phyloP scores from a whole-genome alignment of 495 filamentous ascomycete species.

The Tetracladium setigerum region DNA sequence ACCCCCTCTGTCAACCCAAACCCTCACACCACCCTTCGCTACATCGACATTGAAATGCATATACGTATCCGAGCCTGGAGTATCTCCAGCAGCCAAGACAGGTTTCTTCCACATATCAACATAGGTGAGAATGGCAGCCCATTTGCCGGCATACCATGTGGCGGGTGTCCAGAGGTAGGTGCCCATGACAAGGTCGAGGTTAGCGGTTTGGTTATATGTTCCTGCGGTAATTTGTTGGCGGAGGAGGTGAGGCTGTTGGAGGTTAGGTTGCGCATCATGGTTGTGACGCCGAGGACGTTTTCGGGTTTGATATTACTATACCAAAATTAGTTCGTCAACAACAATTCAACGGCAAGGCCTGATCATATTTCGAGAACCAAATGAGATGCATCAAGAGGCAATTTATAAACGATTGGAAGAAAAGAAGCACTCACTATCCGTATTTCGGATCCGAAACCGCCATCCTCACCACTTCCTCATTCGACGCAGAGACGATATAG shows the following conservation, averaged over 20 bases:
- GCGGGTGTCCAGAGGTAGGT: background rate
- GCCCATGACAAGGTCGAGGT: conserved; percentile 5
- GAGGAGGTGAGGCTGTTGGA: background rate
- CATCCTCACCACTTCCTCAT: conserved; percentile 2
- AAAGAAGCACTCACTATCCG: background rate
- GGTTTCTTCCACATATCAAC: conserved; percentile 15
- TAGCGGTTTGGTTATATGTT: background rate
- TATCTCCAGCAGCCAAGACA: too few species aligned
- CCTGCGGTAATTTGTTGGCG: conserved; percentile 1
- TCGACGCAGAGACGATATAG: background rate
- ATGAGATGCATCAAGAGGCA: too few species aligned
- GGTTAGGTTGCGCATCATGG: background rate
- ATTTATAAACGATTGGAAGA: too few species aligned
- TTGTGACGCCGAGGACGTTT: background rate
- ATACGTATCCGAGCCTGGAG: too few species aligned
- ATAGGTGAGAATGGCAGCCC: conserved; percentile 10
- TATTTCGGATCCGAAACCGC: conserved; percentile 2
- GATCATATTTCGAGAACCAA: too few species aligned
- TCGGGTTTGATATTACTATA: background rate
- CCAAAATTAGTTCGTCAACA: too few species aligned
- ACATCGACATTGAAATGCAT: too few species aligned
- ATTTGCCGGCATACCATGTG: conserved; percentile 1
- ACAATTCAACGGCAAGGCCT: too few species aligned
- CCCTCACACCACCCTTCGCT: too few species aligned
- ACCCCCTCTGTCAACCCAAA: too few species aligned